Conservation (phyloP, 345 rosid genomes). For the Brassica juncea region DNA sequence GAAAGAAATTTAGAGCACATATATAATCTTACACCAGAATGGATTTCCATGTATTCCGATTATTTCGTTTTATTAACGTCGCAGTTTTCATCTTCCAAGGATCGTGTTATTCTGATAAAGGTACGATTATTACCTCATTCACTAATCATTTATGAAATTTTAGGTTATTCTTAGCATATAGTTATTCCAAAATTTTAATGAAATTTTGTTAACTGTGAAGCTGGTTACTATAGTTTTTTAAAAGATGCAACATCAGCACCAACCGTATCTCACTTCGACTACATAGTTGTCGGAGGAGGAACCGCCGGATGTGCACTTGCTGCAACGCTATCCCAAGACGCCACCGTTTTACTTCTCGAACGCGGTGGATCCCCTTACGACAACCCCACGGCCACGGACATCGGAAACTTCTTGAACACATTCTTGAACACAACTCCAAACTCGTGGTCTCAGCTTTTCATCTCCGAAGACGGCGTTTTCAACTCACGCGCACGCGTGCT, state of each 20-base stretch:
- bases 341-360: neutral
- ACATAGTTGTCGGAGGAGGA: slow-evolving; percentile 20
- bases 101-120: slow-evolving; percentile 26
- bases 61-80: neutral
- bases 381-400: slow-evolving; percentile 1
- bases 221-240: neutral
- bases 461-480: slow-evolving; percentile 5
- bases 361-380: slow-evolving; percentile 13
- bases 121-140: neutral
- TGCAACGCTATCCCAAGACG: slow-evolving; percentile 6
- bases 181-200: neutral
- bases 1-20: neutral
- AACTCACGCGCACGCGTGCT: slow-evolving; percentile 15
- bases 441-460: slow-evolving; percentile 8
- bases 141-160: neutral
- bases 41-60: neutral
- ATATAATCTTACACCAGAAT: neutral
- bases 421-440: slow-evolving; percentile 3
- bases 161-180: neutral
- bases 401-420: neutral
- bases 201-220: slow-evolving; percentile 4
- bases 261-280: slow-evolving; percentile 11
- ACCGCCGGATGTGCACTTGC: slow-evolving; percentile 9
- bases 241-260: slow-evolving; percentile 14
- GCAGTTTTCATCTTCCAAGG: slow-evolving; percentile 17